phyloP scores from a whole-genome alignment of 495 filamentous ascomycete genomes.

The Aspergillus bertholletiae region DNA sequence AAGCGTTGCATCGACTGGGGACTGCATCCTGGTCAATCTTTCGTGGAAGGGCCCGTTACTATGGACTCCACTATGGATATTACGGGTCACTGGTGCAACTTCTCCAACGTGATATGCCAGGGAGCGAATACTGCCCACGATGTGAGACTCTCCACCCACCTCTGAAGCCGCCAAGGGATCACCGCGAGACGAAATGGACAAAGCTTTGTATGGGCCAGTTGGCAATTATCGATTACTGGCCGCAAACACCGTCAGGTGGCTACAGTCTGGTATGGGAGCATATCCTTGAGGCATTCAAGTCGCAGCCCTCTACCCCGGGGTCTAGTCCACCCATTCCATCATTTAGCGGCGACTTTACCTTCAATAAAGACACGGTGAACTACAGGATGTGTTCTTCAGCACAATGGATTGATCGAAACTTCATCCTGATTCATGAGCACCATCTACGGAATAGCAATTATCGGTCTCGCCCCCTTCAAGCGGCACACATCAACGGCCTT shows the following conservation, averaged over 20 bases:
- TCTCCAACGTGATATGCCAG: neutral
- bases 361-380: neutral
- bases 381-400: neutral
- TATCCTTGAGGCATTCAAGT: slow-evolving; percentile 1
- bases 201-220: slow-evolving; percentile 1
- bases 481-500: slow-evolving; percentile 2
- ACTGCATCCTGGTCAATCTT: neutral
- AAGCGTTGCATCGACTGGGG: neutral
- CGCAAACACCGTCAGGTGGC: neutral
- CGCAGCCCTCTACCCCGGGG: neutral
- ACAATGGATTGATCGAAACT: neutral
- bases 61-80: neutral
- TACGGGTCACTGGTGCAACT: slow-evolving; percentile 1
- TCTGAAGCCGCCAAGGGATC: slow-evolving; percentile 2
- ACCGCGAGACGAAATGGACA: slow-evolving; percentile 1
- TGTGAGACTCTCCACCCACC: slow-evolving; percentile 7
- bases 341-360: slow-evolving; percentile 4
- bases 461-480: neutral
- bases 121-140: neutral
- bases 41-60: neutral
- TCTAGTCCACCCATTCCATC: neutral
- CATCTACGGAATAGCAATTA: neutral
- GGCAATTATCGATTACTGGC: slow-evolving; percentile 6
- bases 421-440: slow-evolving; percentile 1
- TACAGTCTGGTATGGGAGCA: slow-evolving; percentile 5